A percentile compares a stretch with the other conserved stretches of the same genome.
Evolutionary conservation across 306 rosid genomes (phyloP).

Genomic region (Glycyrrhiza uralensis): DNA sequence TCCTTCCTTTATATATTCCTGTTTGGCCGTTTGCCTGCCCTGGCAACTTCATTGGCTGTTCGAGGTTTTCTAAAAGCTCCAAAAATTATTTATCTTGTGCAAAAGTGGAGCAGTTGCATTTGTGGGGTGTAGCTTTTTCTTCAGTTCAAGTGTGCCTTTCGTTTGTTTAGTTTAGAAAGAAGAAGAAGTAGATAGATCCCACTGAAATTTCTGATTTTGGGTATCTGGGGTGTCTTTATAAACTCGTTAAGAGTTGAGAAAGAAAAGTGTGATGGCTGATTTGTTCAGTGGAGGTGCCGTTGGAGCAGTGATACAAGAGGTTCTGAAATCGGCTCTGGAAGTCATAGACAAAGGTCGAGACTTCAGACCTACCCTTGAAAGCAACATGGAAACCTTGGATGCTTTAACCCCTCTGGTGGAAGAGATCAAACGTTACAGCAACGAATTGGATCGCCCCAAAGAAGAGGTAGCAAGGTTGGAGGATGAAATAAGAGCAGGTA

Average conservation of each 20-base stretch:
- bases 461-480: background rate
- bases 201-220: background rate
- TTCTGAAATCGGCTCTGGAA: background rate
- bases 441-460: background rate
- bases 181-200: background rate
- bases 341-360: constrained; percentile 5
- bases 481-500: background rate
- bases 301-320: background rate
- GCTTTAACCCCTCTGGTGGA: background rate
- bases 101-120: background rate
- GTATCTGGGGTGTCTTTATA: background rate
- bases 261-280: background rate
- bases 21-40: background rate
- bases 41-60: background rate
- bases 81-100: no score
- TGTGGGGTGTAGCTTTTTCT: no score
- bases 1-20: background rate
- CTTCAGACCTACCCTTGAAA: background rate
- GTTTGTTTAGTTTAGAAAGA: background rate
- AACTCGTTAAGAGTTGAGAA: background rate
- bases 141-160: background rate
- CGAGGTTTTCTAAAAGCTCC: background rate
- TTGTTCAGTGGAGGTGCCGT: background rate
- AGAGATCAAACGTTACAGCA: background rate
- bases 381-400: background rate